These are phyloP conservation scores for Plasmodium chabaudi DNA, from an alignment of 169 alveolate species.

Conservation along the genomic window DNA sequence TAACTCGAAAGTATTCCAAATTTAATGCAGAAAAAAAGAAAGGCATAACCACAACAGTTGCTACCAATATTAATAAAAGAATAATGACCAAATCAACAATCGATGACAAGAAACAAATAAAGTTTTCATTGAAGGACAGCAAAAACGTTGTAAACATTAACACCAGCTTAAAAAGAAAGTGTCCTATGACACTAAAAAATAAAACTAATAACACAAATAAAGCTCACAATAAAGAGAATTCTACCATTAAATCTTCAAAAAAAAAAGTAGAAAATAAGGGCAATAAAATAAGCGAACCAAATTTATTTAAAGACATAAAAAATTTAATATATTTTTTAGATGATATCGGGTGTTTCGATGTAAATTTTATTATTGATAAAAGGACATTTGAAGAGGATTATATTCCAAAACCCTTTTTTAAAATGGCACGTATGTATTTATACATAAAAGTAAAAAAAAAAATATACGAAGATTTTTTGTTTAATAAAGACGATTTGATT, in stretches of 20 bases:
- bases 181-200: background rate
- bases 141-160: no score
- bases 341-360: slow-evolving; percentile 63
- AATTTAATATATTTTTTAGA: slow-evolving; percentile 59
- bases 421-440: slow-evolving; percentile 42
- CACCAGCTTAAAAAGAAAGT: background rate
- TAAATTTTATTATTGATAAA: slow-evolving; percentile 56
- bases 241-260: background rate
- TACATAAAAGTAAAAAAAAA: slow-evolving; percentile 45
- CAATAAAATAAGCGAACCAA: slow-evolving; percentile 22
- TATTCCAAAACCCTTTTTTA: slow-evolving; percentile 38
- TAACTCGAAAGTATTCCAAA: no score
- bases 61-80: no score
- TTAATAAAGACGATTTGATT: slow-evolving; percentile 11
- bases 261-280: slow-evolving; percentile 5
- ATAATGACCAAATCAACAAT: no score
- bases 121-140: no score
- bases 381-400: slow-evolving; percentile 25
- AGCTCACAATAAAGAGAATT: no score
- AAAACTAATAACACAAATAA: no score
- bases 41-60: no score
- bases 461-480: slow-evolving; percentile 12
- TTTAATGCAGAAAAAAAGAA: no score
- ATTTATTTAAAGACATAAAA: slow-evolving; percentile 46
- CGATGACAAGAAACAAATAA: no score